A percentile compares a stretch with the other conserved stretches of the same genome.
Evolutionary conservation across 2,329 filamentous ascomycete species (phyloP).

Genomic region (Volutella citrinella): DNA sequence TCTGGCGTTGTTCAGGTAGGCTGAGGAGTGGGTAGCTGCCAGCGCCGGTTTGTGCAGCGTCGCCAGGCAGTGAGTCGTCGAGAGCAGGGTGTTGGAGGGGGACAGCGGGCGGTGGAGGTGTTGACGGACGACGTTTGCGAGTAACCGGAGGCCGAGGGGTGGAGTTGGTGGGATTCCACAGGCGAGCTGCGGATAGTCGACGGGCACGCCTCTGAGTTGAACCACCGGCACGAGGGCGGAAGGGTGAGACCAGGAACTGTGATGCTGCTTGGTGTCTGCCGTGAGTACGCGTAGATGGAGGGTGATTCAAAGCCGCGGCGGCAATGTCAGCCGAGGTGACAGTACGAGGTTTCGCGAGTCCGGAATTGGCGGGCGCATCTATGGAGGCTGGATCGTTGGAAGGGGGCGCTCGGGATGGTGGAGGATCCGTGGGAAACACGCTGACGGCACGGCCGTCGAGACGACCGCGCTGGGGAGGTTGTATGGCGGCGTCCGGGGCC

Average conservation of each 20-base stretch:
- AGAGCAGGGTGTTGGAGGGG: slow-evolving; percentile 46
- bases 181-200: slow-evolving; percentile 45
- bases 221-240: slow-evolving; percentile 39
- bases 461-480: slow-evolving; percentile 41
- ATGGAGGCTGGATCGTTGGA: slow-evolving; percentile 25
- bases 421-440: slow-evolving; percentile 48
- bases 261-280: slow-evolving; percentile 13
- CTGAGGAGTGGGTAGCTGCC: slow-evolving; percentile 51
- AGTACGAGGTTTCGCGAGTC: slow-evolving; percentile 31
- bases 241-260: slow-evolving; percentile 30
- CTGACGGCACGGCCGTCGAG: slow-evolving; percentile 41
- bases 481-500: slow-evolving; percentile 23
- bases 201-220: slow-evolving; percentile 30
- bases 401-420: slow-evolving; percentile 31
- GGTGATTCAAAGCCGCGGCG: slow-evolving; percentile 19
- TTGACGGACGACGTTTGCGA: slow-evolving; percentile 48
- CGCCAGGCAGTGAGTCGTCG: slow-evolving; percentile 32
- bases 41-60: slow-evolving; percentile 37
- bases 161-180: slow-evolving; percentile 62
- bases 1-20: slow-evolving; percentile 48
- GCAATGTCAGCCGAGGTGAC: slow-evolving; percentile 16
- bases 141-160: slow-evolving; percentile 43
- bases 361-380: slow-evolving; percentile 26
- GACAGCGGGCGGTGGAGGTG: slow-evolving; percentile 50
- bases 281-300: slow-evolving; percentile 8